Evolutionary conservation across 2,329 filamentous ascomycete genomes (phyloP).

Genomic region (Fusarium dlaminii): DNA sequence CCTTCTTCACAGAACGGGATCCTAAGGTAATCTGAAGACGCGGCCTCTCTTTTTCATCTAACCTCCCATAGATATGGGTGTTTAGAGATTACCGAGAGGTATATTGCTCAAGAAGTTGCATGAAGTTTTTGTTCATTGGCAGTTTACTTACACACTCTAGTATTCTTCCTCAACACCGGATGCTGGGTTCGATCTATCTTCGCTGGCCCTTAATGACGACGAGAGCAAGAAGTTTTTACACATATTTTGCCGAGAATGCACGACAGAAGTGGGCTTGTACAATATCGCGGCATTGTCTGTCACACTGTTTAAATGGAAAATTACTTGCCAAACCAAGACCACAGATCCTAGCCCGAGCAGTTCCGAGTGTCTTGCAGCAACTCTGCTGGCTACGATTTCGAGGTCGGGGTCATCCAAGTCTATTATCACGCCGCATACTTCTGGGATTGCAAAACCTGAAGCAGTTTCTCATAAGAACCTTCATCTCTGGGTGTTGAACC

Average conservation of each 20-base stretch:
- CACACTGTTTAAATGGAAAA: constrained; percentile 67
- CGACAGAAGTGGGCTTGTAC: constrained; percentile 58
- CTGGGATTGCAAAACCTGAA: constrained; percentile 8
- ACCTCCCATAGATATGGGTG: constrained; percentile 58
- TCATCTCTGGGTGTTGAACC: constrained; percentile 66
- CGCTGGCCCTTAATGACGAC: constrained; percentile 40
- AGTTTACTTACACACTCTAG: constrained; percentile 46
- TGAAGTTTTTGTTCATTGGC: constrained; percentile 7
- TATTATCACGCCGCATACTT: constrained; percentile 54
- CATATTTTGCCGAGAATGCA: constrained; percentile 58
- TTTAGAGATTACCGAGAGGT: constrained; percentile 57
- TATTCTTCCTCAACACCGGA: constrained; percentile 49
- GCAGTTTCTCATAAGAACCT: constrained; percentile 45
- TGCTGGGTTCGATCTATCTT: constrained; percentile 44
- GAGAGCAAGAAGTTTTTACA: constrained; percentile 47
- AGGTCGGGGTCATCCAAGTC: constrained; percentile 68
- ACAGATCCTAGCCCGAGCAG: constrained; percentile 49
- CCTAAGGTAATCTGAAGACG: constrained; percentile 43
- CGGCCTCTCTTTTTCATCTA: constrained; percentile 56
- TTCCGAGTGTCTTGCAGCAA: constrained; percentile 62
- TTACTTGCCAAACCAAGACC: constrained; percentile 51
- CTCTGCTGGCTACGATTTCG: constrained; percentile 62
- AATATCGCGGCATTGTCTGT: constrained; percentile 56
- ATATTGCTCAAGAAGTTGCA: constrained; percentile 51
- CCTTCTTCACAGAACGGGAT: constrained; percentile 58